phyloP scores from a whole-genome alignment of 805 yeast species.

The Komagataella mondaviorum region DNA sequence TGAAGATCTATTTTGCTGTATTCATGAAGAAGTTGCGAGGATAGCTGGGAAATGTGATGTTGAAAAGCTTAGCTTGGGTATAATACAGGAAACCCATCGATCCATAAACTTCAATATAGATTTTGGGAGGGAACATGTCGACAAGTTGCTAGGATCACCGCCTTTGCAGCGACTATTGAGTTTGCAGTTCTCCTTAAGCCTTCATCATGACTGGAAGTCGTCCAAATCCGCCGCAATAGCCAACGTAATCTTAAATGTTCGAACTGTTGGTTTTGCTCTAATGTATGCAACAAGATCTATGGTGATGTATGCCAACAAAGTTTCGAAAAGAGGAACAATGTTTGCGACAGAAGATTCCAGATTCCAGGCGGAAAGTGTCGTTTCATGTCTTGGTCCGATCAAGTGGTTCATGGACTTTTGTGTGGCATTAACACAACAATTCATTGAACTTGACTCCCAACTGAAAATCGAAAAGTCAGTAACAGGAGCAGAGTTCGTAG shows the following conservation, averaged over 20 bases:
- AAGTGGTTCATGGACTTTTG: conserved; percentile 81
- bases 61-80: conserved; percentile 22
- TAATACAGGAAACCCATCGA: conserved; percentile 58
- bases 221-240: conserved; percentile 35
- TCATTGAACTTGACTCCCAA: conserved; percentile 26
- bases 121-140: conserved; percentile 61
- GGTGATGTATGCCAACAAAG: conserved; percentile 47
- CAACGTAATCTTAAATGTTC: conserved; percentile 50
- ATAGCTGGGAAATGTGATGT: conserved; percentile 12
- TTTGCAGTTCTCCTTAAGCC: conserved; percentile 56
- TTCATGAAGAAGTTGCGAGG: conserved; percentile 31
- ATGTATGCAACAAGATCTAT: conserved; percentile 48
- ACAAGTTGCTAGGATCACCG: conserved; percentile 61
- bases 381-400: conserved; percentile 60
- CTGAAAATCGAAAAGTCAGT: neutral
- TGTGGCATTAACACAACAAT: conserved; percentile 60
- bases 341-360: conserved; percentile 26
- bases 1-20: conserved; percentile 55
- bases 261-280: conserved; percentile 59
- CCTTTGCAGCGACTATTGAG: conserved; percentile 64
- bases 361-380: conserved; percentile 48
- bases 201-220: conserved; percentile 22
- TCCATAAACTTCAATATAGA: conserved; percentile 64
- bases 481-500: conserved; percentile 23
- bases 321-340: conserved; percentile 40